These are phyloP conservation scores for Leccinum olivaceopallidum DNA, from an alignment of 768 basidiomycete genomes.

Conservation along the genomic window DNA sequence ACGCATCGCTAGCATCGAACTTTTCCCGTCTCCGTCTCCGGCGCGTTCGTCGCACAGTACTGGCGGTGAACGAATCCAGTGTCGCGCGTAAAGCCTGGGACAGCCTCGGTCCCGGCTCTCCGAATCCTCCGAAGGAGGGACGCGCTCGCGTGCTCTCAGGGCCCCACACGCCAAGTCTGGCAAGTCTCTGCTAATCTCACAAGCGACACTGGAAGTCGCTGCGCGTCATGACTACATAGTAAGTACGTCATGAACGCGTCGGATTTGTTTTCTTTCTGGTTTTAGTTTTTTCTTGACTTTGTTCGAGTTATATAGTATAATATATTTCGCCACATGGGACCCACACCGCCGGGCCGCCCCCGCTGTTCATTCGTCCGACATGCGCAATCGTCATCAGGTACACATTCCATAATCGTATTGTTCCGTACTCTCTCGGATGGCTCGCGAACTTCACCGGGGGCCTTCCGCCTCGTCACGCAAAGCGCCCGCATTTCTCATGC, in stretches of 20 bases:
- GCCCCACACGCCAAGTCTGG: background rate
- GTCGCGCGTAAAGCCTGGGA: background rate
- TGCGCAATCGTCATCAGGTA: conserved; percentile 5
- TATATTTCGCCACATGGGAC: conserved; percentile 2
- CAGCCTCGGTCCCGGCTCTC: background rate
- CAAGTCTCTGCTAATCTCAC: conserved; percentile 1
- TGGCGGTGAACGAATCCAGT: background rate
- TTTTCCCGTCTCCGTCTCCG: background rate
- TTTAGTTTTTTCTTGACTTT: background rate
- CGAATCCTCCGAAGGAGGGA: background rate
- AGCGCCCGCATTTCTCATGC: conserved; percentile 1
- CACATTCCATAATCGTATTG: conserved; percentile 1
- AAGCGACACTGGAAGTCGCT: background rate
- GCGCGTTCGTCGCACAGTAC: background rate
- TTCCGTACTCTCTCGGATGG: conserved; percentile 13
- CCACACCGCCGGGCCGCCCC: background rate
- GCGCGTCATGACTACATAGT: background rate
- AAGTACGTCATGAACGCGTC: background rate
- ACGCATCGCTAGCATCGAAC: background rate
- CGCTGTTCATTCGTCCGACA: conserved; percentile 2
- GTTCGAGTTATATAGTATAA: background rate
- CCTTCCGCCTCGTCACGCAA: background rate
- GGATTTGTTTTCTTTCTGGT: background rate
- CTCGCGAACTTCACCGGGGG: conserved; percentile 3
- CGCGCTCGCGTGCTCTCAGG: background rate